A percentile compares a stretch with the other conserved stretches of the same genome.
Conservation (phyloP, 805 yeast species). For the Cyberlindnera xylosilytica region DNA sequence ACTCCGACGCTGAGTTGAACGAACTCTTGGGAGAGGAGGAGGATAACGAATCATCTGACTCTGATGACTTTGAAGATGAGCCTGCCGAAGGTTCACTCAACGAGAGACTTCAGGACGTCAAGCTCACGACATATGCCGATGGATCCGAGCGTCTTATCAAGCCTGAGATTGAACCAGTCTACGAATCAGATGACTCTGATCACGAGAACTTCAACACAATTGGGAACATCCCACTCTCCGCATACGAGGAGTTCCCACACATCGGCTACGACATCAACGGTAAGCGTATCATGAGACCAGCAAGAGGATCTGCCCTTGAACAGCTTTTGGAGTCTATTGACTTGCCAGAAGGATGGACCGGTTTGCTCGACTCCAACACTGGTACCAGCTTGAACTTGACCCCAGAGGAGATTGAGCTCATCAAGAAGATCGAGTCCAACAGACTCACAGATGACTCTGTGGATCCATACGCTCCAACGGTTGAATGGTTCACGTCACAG, state of each 20-base stretch:
- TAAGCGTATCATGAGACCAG: slow-evolving; percentile 98
- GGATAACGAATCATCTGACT: slow-evolving; percentile 30
- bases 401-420: slow-evolving; percentile 84
- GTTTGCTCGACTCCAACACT: slow-evolving; percentile 84
- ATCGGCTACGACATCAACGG: slow-evolving; percentile 97
- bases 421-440: slow-evolving; percentile 79
- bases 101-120: slow-evolving; percentile 23
- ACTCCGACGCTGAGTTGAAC: slow-evolving; percentile 64
- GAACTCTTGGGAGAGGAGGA: slow-evolving; percentile 55
- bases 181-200: slow-evolving; percentile 92
- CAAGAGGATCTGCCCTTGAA: slow-evolving; percentile 92
- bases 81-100: slow-evolving; percentile 39
- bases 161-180: slow-evolving; percentile 93
- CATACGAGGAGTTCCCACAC: slow-evolving; percentile 96
- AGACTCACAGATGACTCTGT: slow-evolving; percentile 76
- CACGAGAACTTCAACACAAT: slow-evolving; percentile 78
- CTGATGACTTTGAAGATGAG: slow-evolving; percentile 50
- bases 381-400: slow-evolving; percentile 82
- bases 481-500: slow-evolving; percentile 92
- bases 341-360: slow-evolving; percentile 98
- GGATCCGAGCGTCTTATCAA: slow-evolving; percentile 74
- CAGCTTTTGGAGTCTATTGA: slow-evolving; percentile 86
- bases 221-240: slow-evolving; percentile 89
- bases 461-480: slow-evolving; percentile 89
- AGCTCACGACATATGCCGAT: slow-evolving; percentile 60